phyloP scores from a whole-genome alignment of 768 basidiomycete genomes.

The Phlebiopsis flavidoalba region DNA sequence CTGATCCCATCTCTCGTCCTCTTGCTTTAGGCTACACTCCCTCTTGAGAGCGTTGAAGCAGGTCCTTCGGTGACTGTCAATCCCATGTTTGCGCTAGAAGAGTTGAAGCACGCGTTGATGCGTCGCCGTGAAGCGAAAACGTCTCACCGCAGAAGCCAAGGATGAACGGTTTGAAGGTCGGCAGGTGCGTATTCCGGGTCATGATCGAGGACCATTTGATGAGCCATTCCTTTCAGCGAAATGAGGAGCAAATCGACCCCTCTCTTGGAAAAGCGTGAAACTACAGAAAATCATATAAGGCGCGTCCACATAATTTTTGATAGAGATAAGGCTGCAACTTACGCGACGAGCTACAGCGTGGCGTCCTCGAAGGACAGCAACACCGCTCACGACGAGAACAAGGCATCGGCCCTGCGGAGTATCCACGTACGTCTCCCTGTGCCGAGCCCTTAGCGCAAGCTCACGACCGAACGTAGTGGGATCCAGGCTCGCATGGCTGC shows the following conservation, averaged over 20 bases:
- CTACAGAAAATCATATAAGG: neutral
- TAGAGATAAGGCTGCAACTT: neutral
- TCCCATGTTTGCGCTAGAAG: neutral
- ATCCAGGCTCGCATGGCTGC: constrained; percentile 9
- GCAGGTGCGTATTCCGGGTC: neutral
- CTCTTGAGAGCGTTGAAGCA: too few species aligned
- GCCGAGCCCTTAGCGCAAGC: neutral
- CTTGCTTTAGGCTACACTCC: too few species aligned
- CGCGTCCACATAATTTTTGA: neutral
- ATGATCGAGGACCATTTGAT: neutral
- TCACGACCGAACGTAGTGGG: neutral
- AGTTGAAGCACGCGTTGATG: neutral
- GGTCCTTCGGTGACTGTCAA: too few species aligned
- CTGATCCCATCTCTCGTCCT: too few species aligned
- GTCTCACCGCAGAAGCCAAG: neutral
- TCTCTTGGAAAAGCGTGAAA: neutral
- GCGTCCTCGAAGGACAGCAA: neutral
- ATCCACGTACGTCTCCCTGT: neutral
- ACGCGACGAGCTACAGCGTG: neutral
- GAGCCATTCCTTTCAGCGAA: neutral
- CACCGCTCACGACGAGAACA: neutral
- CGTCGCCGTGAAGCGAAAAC: neutral
- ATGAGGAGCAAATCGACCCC: too few species aligned
- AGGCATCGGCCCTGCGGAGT: neutral
- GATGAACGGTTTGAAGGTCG: neutral